These are phyloP conservation scores for Umbelopsis sp. DNA, from an alignment of 192 early-diverging fungal genomes.

Conservation along the genomic window DNA sequence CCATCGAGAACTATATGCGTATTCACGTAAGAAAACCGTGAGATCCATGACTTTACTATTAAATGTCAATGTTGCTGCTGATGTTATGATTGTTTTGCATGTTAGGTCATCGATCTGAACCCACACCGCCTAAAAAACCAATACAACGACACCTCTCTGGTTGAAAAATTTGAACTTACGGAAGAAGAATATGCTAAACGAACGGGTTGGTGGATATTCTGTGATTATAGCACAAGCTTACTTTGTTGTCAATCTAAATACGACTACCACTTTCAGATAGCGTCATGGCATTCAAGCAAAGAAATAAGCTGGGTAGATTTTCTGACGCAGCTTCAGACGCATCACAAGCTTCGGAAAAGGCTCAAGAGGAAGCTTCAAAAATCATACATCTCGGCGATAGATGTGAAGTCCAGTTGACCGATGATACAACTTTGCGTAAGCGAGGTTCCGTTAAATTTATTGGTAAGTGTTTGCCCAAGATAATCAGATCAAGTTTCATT, in stretches of 20 bases:
- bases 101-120: slow-evolving; percentile 70
- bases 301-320: slow-evolving; percentile 89
- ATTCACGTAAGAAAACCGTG: slow-evolving; percentile 66
- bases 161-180: slow-evolving; percentile 91
- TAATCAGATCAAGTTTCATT: slow-evolving; percentile 55
- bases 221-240: background rate
- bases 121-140: slow-evolving; percentile 66
- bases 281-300: slow-evolving; percentile 86
- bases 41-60: too few relatives aligned
- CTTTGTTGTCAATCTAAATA: background rate
- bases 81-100: background rate
- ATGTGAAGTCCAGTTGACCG: slow-evolving; percentile 75
- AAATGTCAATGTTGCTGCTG: background rate
- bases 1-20: slow-evolving; percentile 80
- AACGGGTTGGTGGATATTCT: slow-evolving; percentile 47
- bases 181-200: slow-evolving; percentile 89
- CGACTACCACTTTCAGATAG: slow-evolving; percentile 52
- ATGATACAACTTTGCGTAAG: slow-evolving; percentile 47
- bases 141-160: slow-evolving; percentile 85
- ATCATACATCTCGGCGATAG: slow-evolving; percentile 75
- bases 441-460: slow-evolving; percentile 74
- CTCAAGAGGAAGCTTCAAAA: slow-evolving; percentile 64
- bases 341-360: slow-evolving; percentile 45
- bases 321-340: slow-evolving; percentile 53
- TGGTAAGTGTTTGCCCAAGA: slow-evolving; percentile 44